Evolutionary conservation across 345 rosid genomes (phyloP).

Genomic region (Syzygium grande): DNA sequence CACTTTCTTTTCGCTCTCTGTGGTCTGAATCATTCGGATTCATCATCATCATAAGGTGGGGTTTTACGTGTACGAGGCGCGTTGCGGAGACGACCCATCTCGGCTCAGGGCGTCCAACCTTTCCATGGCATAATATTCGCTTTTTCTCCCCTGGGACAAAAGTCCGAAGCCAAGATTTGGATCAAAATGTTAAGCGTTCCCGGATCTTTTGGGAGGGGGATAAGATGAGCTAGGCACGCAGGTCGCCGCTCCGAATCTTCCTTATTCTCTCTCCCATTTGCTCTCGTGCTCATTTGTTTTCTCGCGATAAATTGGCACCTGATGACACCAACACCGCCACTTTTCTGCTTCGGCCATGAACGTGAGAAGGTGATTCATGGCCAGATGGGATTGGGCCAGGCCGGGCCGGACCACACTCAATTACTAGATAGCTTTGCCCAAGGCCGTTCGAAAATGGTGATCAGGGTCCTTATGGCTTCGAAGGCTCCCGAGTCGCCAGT

Average conservation of each 20-base stretch:
- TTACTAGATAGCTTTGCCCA: too few relatives aligned
- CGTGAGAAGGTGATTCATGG: background rate
- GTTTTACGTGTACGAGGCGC: background rate
- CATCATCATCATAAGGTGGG: background rate
- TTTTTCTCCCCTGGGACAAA: background rate
- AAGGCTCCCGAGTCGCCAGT: background rate
- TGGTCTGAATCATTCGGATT: background rate
- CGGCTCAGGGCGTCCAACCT: background rate
- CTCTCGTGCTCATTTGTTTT: background rate
- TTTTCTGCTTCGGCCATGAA: background rate
- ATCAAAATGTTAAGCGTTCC: background rate
- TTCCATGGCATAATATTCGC: background rate
- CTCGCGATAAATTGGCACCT: background rate
- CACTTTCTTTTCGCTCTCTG: background rate
- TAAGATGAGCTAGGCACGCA: background rate
- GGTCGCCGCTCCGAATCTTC: background rate
- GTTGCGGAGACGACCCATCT: background rate
- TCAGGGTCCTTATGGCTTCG: too few relatives aligned
- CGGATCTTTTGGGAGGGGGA: background rate
- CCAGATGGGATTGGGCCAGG: too few relatives aligned
- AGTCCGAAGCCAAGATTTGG: background rate
- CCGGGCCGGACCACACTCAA: too few relatives aligned
- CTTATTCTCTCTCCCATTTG: background rate
- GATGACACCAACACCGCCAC: background rate
- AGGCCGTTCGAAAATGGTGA: too few relatives aligned